Conservation (phyloP, 306 rosid species). For the Rosa rugosa region DNA sequence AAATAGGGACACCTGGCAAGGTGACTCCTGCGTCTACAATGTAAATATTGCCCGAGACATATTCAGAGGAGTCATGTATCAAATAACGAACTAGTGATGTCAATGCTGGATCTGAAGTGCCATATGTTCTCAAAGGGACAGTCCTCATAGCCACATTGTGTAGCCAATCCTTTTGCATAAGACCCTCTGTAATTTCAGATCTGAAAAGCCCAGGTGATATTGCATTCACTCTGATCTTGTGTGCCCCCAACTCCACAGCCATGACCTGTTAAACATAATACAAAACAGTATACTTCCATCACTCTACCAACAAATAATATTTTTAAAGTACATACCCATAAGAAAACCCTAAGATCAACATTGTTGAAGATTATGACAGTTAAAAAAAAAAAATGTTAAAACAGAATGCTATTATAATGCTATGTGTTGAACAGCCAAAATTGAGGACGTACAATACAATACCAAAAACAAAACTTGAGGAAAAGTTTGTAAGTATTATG, state of each 20-base stretch:
- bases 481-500: background rate
- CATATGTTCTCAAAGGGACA: slow-evolving; percentile 50
- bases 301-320: background rate
- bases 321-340: background rate
- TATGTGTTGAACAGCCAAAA: background rate
- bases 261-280: slow-evolving; percentile 46
- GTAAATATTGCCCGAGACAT: slow-evolving; percentile 65
- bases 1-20: slow-evolving; percentile 71
- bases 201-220: slow-evolving; percentile 76
- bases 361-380: background rate
- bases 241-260: slow-evolving; percentile 74
- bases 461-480: background rate
- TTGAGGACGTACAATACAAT: background rate
- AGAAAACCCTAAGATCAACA: background rate
- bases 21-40: slow-evolving; percentile 67
- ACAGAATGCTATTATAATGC: background rate
- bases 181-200: slow-evolving; percentile 69
- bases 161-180: slow-evolving; percentile 70
- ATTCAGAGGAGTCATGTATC: slow-evolving; percentile 72
- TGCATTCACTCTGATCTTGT: slow-evolving; percentile 78
- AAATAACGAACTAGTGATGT: slow-evolving; percentile 69
- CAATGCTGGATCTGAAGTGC: slow-evolving; percentile 72
- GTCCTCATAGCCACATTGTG: slow-evolving; percentile 50
- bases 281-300: slow-evolving; percentile 4
- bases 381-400: background rate